A percentile compares a stretch with the other conserved stretches of the same genome.
These are phyloP conservation scores for Urochloa ruziziensis DNA, from an alignment of 176 grass and related monocot genomes.

Conservation along the genomic window DNA sequence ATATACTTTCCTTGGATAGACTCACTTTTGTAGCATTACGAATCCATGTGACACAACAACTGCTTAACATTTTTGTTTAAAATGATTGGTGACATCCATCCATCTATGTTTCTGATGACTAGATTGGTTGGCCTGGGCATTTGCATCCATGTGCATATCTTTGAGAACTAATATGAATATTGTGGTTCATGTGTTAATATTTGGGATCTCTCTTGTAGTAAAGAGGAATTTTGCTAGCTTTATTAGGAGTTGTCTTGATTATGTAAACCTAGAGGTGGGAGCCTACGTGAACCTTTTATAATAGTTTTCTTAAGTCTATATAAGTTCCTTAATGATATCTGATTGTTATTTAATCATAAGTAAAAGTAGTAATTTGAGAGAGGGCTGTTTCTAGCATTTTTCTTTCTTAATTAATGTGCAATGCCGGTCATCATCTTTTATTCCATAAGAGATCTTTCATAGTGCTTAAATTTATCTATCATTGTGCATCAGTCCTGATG, in stretches of 20 bases:
- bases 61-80: neutral
- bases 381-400: neutral
- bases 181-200: neutral
- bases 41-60: neutral
- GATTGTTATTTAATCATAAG: neutral
- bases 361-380: neutral
- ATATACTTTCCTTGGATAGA: neutral
- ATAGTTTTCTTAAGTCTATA: neutral
- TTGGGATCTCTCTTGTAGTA: neutral
- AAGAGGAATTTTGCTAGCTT: neutral
- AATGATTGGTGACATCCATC: neutral
- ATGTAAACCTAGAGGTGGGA: neutral
- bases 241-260: neutral
- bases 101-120: neutral
- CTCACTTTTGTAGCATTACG: neutral
- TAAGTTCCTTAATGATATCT: neutral
- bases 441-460: neutral
- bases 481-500: neutral
- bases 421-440: neutral
- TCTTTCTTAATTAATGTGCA: neutral
- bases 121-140: neutral
- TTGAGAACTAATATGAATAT: neutral
- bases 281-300: neutral
- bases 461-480: neutral
- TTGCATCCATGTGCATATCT: slow-evolving; percentile 13